phyloP scores from a whole-genome alignment of 2,329 filamentous ascomycete genomes.

The Nemania serpens region DNA sequence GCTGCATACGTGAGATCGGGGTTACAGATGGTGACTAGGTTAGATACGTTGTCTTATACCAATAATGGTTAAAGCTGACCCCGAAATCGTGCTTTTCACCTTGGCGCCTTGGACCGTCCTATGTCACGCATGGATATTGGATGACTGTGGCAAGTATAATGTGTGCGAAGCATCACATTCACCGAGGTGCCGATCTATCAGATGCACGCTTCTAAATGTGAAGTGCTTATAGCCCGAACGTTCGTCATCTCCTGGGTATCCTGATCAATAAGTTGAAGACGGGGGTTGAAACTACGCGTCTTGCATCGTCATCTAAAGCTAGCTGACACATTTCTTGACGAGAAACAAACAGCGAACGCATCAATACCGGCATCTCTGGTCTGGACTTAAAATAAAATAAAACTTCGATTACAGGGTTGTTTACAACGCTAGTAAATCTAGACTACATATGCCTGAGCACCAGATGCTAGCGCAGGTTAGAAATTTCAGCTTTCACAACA shows the following conservation, averaged over 20 bases:
- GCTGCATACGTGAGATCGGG: too few relatives aligned
- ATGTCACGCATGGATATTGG: conserved; percentile 1
- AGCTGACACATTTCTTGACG: not conserved
- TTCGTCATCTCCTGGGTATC: not conserved
- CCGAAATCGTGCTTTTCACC: not conserved
- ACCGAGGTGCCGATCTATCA: not conserved
- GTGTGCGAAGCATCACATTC: not conserved
- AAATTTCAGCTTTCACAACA: conserved; percentile 43
- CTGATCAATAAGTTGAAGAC: not conserved
- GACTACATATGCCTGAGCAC: conserved; percentile 41
- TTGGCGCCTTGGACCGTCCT: conserved; percentile 8
- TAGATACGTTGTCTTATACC: too few relatives aligned
- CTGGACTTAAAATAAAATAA: too few relatives aligned
- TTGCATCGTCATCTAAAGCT: not conserved
- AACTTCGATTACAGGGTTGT: conserved; percentile 46
- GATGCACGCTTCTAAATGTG: not conserved
- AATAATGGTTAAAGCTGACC: too few relatives aligned
- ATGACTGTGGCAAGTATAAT: conserved; percentile 6
- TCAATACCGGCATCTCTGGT: too few relatives aligned
- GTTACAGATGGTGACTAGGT: not conserved
- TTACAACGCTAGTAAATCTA: conserved; percentile 45
- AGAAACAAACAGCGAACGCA: too few relatives aligned
- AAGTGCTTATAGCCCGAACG: not conserved
- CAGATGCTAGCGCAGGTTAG: conserved; percentile 39
- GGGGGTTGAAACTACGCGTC: not conserved